Evolutionary conservation across 495 filamentous ascomycete species (phyloP).

Genomic region (Amphirosellinia nigrospora): DNA sequence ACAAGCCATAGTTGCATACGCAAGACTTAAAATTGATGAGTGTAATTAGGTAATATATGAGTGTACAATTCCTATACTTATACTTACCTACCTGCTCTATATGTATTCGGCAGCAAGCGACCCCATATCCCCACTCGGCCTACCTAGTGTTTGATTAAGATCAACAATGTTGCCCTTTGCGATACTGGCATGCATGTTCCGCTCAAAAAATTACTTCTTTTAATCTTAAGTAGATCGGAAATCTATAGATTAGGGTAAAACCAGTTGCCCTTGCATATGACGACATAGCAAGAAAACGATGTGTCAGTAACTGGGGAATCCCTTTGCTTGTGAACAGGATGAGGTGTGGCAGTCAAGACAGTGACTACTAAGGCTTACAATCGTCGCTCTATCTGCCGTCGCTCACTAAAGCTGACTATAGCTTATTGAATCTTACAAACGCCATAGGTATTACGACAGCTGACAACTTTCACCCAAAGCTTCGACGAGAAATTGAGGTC

Average conservation of each 20-base stretch:
- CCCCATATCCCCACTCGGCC: neutral
- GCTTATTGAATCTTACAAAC: neutral
- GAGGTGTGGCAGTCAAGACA: neutral
- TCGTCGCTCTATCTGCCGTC: neutral
- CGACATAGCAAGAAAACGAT: neutral
- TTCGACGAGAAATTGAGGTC: neutral
- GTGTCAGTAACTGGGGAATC: neutral
- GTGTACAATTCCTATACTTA: neutral
- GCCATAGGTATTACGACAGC: neutral
- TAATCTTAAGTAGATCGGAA: slow-evolving; percentile 1
- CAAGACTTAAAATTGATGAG: neutral
- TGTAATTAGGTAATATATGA: too few relatives aligned
- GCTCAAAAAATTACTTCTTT: neutral
- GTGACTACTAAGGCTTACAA: neutral
- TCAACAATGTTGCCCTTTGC: neutral
- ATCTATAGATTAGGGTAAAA: neutral
- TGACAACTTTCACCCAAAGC: neutral
- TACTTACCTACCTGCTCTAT: too few relatives aligned
- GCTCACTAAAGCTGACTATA: neutral
- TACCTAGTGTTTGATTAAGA: neutral
- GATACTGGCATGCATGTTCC: neutral
- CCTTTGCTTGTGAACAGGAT: neutral
- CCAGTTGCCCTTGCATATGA: neutral
- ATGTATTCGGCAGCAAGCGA: neutral
- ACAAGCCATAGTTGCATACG: neutral